Evolutionary conservation across 2,329 filamentous ascomycete genomes (phyloP).

Genomic region (Ophiocordyceps camponoti-floridani): DNA sequence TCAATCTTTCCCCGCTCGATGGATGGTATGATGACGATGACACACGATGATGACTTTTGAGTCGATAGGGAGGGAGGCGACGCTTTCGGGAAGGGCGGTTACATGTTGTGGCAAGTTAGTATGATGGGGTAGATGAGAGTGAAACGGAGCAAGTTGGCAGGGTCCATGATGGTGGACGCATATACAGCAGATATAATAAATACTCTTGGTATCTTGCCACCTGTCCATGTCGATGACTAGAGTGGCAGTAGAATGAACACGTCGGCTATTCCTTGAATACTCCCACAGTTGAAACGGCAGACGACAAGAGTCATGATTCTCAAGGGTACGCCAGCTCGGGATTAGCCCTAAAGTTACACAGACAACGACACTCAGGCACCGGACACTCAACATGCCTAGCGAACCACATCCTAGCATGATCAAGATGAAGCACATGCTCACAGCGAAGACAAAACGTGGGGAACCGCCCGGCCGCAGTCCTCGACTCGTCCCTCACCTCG

Average conservation of each 20-base stretch:
- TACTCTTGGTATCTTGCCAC: too few species aligned
- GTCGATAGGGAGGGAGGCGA: too few species aligned
- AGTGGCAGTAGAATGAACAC: too few species aligned
- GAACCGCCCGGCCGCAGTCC: slow-evolving; percentile 35
- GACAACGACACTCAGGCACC: slow-evolving; percentile 49
- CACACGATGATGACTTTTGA: background rate
- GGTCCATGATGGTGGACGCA: too few species aligned
- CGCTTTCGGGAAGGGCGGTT: background rate
- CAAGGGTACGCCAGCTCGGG: slow-evolving; percentile 35
- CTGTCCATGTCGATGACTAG: too few species aligned
- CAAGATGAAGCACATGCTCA: slow-evolving; percentile 49
- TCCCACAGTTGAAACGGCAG: background rate
- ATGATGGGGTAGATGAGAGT: background rate
- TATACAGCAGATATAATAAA: too few species aligned
- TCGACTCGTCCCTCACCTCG: slow-evolving; percentile 27
- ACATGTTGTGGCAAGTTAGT: background rate
- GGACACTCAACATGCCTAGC: slow-evolving; percentile 46
- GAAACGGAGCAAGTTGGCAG: background rate
- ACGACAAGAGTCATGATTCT: background rate
- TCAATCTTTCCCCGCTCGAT: too few species aligned
- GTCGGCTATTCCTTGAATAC: too few species aligned
- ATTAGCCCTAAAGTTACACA: slow-evolving; percentile 43
- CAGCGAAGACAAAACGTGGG: slow-evolving; percentile 53
- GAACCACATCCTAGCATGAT: slow-evolving; percentile 52
- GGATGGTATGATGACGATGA: too few species aligned